Conservation (phyloP, 1,139 yeast genomes). For the Pichia sp. region DNA sequence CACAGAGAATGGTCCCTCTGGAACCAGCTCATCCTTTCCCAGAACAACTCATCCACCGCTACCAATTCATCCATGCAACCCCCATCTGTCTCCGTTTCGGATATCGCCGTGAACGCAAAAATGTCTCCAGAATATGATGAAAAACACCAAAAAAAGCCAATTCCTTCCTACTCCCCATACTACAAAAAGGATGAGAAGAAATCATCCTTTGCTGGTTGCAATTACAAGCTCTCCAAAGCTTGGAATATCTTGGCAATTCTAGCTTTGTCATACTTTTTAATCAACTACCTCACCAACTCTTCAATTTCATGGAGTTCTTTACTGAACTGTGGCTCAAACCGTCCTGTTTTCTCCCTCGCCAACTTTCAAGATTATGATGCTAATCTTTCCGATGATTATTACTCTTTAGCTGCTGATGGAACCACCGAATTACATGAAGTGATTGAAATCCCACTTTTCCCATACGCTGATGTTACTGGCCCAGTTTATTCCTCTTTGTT, state of each 20-base stretch:
- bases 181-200: not conserved
- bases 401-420: not conserved
- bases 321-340: not conserved
- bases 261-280: no score
- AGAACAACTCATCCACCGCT: no score
- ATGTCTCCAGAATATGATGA: not conserved
- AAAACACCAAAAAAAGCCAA: not conserved
- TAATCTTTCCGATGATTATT: not conserved
- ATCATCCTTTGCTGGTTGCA: no score
- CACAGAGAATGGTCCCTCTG: conserved; percentile 34
- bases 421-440: conserved; percentile 25
- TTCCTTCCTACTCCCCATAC: not conserved
- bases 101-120: not conserved
- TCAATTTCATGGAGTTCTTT: not conserved
- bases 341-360: not conserved
- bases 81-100: no score
- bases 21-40: conserved; percentile 26
- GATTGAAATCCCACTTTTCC: conserved; percentile 31
- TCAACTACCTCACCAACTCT: not conserved
- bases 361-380: not conserved
- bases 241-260: no score
- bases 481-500: conserved; percentile 44
- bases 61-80: no score
- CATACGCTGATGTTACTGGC: conserved; percentile 32
- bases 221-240: no score